Conservation (phyloP, 768 basidiomycete genomes). For the Boletus pseudo-olivaceus region DNA sequence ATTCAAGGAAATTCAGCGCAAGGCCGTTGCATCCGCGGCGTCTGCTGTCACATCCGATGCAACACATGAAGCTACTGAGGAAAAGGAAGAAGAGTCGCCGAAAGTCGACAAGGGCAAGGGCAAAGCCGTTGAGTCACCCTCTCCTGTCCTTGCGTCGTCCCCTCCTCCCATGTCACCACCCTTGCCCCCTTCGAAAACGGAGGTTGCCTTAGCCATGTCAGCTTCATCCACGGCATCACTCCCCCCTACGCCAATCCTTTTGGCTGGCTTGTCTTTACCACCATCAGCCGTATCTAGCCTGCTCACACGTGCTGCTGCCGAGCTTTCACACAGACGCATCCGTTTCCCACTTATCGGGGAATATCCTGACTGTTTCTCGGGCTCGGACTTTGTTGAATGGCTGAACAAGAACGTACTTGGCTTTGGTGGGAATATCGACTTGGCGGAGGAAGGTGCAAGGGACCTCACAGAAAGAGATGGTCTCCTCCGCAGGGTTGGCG, state of each 20-base stretch:
- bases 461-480: conserved; percentile 53
- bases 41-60: conserved; percentile 26
- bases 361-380: conserved; percentile 82
- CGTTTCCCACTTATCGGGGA: conserved; percentile 80
- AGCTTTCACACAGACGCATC: conserved; percentile 67
- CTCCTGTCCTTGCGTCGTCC: conserved; percentile 38
- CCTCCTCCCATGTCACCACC: conserved; percentile 65
- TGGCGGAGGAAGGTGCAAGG: conserved; percentile 67
- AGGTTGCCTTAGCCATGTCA: conserved; percentile 31
- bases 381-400: conserved; percentile 88
- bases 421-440: conserved; percentile 73
- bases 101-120: conserved; percentile 86
- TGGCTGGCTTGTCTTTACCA: conserved; percentile 72
- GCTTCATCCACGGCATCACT: conserved; percentile 36
- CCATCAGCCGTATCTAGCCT: conserved; percentile 65
- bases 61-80: conserved; percentile 25
- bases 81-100: conserved; percentile 35
- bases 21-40: conserved; percentile 34
- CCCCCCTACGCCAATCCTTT: conserved; percentile 54
- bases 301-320: conserved; percentile 64
- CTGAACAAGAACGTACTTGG: conserved; percentile 72
- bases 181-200: conserved; percentile 44
- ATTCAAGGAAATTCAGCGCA: conserved; percentile 74
- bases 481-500: conserved; percentile 70
- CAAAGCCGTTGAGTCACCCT: conserved; percentile 47